Conservation (phyloP, 768 basidiomycete genomes). For the Obba rivulosa region DNA sequence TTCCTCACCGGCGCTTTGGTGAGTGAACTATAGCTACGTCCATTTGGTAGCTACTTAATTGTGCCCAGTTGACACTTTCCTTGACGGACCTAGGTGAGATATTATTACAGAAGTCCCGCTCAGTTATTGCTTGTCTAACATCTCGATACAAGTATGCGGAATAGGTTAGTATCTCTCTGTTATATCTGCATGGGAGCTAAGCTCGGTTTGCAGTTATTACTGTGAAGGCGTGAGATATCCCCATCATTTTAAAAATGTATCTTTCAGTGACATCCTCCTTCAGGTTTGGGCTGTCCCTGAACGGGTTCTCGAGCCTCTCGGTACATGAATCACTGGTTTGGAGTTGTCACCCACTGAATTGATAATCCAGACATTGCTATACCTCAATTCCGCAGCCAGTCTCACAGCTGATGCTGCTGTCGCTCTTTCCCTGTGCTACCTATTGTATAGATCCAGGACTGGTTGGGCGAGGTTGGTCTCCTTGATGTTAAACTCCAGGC, state of each 20-base stretch:
- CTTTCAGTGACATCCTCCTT: too few species aligned
- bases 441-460: slow-evolving; percentile 43
- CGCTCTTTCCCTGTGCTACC: slow-evolving; percentile 42
- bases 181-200: too few species aligned
- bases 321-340: neutral
- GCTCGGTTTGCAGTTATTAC: slow-evolving; percentile 43
- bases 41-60: slow-evolving; percentile 3
- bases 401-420: slow-evolving; percentile 49
- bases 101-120: too few species aligned
- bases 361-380: slow-evolving; percentile 38
- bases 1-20: slow-evolving; percentile 42
- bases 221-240: slow-evolving; percentile 49
- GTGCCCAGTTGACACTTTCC: slow-evolving; percentile 31
- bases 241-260: too few species aligned
- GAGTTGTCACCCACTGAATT: neutral
- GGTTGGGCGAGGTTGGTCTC: slow-evolving; percentile 41
- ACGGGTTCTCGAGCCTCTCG: slow-evolving; percentile 30
- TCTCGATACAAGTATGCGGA: too few species aligned
- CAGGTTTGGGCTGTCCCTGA: slow-evolving; percentile 23
- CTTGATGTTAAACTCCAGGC: neutral
- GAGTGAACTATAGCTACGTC: slow-evolving; percentile 18
- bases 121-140: too few species aligned
- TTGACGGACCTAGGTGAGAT: slow-evolving; percentile 43
- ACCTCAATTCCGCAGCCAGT: slow-evolving; percentile 44
- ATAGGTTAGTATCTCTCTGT: neutral